Conservation (phyloP, 306 rosid species). For the Begonia masoniana region DNA sequence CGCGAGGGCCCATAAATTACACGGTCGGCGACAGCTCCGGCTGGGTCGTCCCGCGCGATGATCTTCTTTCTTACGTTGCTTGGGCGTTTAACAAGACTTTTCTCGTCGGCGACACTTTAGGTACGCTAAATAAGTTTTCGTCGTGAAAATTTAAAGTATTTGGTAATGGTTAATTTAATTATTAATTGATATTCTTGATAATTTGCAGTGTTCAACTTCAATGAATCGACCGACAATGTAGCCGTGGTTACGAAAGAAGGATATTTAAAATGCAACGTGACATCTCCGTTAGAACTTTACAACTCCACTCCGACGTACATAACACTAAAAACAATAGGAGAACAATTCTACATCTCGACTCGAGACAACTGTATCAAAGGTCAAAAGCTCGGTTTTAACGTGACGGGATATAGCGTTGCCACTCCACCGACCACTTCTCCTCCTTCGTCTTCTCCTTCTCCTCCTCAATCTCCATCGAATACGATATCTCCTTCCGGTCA, state of each 20-base stretch:
- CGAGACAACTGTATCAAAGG: conserved; percentile 25
- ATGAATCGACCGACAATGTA: conserved; percentile 28
- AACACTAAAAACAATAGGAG: conserved; percentile 19
- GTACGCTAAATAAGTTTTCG: conserved; percentile 5
- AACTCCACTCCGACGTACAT: conserved; percentile 23
- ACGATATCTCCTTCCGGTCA: conserved; percentile 18
- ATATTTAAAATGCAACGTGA: conserved; percentile 29
- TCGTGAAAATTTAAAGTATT: not conserved
- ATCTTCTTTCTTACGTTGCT: conserved; percentile 9
- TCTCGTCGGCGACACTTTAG: conserved; percentile 34
- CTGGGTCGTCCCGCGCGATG: conserved; percentile 34
- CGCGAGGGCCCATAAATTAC: conserved; percentile 17
- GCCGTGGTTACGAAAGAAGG: conserved; percentile 33
- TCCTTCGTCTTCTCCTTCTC: conserved; percentile 2
- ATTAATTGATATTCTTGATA: not conserved
- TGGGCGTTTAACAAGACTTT: conserved; percentile 37
- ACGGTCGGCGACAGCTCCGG: conserved; percentile 33
- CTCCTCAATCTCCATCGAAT: conserved; percentile 9
- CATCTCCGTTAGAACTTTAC: conserved; percentile 12
- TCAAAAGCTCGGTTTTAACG: conserved; percentile 40
- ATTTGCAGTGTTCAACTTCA: conserved; percentile 33
- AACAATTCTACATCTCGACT: conserved; percentile 40
- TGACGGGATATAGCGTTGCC: conserved; percentile 14
- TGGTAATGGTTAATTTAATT: not conserved
- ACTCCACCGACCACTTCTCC: conserved; percentile 7